Evolutionary conservation across 106 monocot genomes (phyloP).

Genomic region (Allium sativum): DNA sequence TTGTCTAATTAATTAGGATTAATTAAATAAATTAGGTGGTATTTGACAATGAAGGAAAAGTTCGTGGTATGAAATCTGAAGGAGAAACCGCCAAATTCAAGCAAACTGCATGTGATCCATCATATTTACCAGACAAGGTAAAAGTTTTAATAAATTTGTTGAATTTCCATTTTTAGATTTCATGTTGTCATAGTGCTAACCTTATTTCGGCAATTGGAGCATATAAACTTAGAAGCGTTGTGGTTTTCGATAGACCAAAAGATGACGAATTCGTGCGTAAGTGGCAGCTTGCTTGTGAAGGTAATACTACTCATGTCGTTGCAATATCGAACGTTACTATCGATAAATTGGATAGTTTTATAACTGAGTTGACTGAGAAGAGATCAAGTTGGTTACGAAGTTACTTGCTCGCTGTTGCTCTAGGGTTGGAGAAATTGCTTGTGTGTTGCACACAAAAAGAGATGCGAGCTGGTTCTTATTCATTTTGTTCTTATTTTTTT

Average conservation of each 20-base stretch:
- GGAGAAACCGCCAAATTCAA: constrained; percentile 88
- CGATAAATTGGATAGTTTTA: constrained; percentile 70
- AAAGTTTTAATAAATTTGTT: background rate
- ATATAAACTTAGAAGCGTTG: constrained; percentile 64
- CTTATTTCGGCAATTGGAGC: background rate
- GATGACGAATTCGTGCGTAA: constrained; percentile 69
- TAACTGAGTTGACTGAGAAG: constrained; percentile 46
- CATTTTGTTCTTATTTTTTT: no score
- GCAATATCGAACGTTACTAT: constrained; percentile 90
- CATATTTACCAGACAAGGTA: constrained; percentile 75
- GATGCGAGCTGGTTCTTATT: background rate
- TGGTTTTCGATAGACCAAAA: constrained; percentile 81
- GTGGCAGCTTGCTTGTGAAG: constrained; percentile 93
- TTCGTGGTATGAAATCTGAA: constrained; percentile 75
- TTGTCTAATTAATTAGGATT: no score
- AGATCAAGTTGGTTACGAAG: constrained; percentile 34
- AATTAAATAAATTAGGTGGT: constrained; percentile 36
- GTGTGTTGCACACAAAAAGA: constrained; percentile 41
- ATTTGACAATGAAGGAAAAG: constrained; percentile 75
- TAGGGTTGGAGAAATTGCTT: constrained; percentile 63
- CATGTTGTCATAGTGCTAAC: no score
- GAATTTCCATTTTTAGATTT: no score
- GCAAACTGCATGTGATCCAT: constrained; percentile 86
- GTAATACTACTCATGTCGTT: constrained; percentile 80
- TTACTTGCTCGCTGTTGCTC: constrained; percentile 47